Base-by-base conservation (phyloP, 495 filamentous ascomycete genomes). In the Echria macrotheca region DNA sequence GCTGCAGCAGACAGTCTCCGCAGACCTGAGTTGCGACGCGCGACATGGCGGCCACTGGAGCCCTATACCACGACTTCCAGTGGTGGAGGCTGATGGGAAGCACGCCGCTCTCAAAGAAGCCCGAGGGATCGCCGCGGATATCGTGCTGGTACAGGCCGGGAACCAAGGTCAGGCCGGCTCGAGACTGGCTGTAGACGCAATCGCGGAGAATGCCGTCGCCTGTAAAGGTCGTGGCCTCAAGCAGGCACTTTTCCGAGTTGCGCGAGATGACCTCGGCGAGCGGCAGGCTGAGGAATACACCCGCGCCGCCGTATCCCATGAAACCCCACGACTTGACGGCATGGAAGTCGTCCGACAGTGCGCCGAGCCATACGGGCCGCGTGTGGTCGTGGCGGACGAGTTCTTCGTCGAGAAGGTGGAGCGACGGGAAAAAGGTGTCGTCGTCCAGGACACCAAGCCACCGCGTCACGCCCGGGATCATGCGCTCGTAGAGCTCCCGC, bases 351-450 rank as follows among this genome's bases (percentile, higher is more conserved):
- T 88, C 84, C 0, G 82, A 82, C 12, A 83, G 68, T 9, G 77
- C 78, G 38, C 81, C 83, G 46, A 87, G 73, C 60, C 83, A 84
- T 45, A 71, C 54, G 28, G 76, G 73, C 49, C 69, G 66, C 26
- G 53, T 64, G 50, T 75, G 66, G 56, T 85, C 73, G 56, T 81
- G 73, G 1, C 35, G 45, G 12, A 40, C 46, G 6, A 74, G 64
- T n/a, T 59, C 54, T 2, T 75, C 64, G 44, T 74, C 70, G 48
- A 87, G 69, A 2, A 83, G 65, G 21, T 72, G 70, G 3, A 87
- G 69, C 10, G 80, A 80, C 3, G 82, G 74, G 62, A 86, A 83
- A 68, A 86, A 87, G 17, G 84, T 87, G 62, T 88, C 84, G 64
- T 88, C 83, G 57, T 87, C 83, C 31, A 85, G 72, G 44, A 87